Evolutionary conservation across 768 basidiomycete species (phyloP), one percentile per base, ranked within the genome.

Genomic region (Suillus sp.): DNA sequence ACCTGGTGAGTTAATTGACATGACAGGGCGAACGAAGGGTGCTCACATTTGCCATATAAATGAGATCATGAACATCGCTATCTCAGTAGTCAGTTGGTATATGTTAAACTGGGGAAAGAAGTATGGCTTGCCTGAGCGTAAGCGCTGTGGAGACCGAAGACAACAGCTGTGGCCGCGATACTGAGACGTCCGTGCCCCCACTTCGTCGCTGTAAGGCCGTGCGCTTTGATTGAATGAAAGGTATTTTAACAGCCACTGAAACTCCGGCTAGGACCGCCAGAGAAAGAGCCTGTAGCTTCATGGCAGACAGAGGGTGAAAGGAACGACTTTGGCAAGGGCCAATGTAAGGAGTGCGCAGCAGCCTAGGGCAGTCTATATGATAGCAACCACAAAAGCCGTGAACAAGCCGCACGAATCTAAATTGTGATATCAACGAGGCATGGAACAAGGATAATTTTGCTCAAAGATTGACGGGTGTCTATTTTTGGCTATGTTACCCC

Each of bases 1-100:
- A 58, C 35, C 3, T 43, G 20, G 42, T 48, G 47, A 32, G 38
- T 25, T 0, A 18, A 14, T 0, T 3, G 20, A 16, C 9, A 37
- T 18, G 16, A 51, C 48, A 40, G 3, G 0, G n/a, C 11, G 56
- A 61, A 22, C 25, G 4, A 47, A 35, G 6, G 27, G 22, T 9
- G 78, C 89, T 75, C 68, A 91, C 91, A 70, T 93, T 87, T 61
- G 87, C 83, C 62, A 92, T 83, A 68, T 95, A 95, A 63, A 94
- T 81, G 74, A 94, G 72, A 76, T 94, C 93, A 65, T 87, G 84
- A 32, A 87, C 83, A 66, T 89, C 85, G 69, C 91, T 93, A 63
- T 30, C 63, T 62, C 59, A 58, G 59, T 57, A 5, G 63, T 75
- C 71, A 71, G 40, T 61, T 11, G 18, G 66, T 64, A 55, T 42